Base-by-base conservation (phyloP, 345 rosid genomes). In the Corchorus capsularis region DNA sequence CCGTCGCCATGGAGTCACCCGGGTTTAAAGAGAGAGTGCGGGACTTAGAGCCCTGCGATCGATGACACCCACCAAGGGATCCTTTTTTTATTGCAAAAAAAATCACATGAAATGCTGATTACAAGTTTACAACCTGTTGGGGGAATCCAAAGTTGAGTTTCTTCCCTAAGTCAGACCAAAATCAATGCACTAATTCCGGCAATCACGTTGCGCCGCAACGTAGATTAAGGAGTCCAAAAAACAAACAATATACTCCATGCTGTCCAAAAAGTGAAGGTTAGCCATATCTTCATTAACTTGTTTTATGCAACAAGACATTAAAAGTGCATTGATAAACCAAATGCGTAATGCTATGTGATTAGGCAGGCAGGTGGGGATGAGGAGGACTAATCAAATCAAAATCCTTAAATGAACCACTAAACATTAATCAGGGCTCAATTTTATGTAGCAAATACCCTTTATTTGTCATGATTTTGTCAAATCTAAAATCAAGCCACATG, bases 311-410 rank as follows among this genome's bases (percentile, higher is more conserved):
- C 49, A 46, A 47, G 72, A 68, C 72, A 14, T 47, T n/a, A 0
- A 39, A 3, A 19, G 27, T 66, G 45, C 55, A 46, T 45, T 14
- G 49, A 19, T n/a, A 1, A 43, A 65, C 45, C 20, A 37, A 20
- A 46, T 46, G 54, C 12, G 54, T 13, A 37, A 13, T 67, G 71
- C 45, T 66, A 19, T 45, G 70, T 78, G 75, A 78, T 61, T 54
- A 45, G 77, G 67, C 82, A 66, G n/a, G 63, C 79, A 72, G 41
- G 67, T 50, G 69, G 54, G 37, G 14, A 35, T 14, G 70, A 19
- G 10, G n/a, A 7, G 9, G 16, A 22, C 13, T 16, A 16, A 37
- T 37, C 16, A 1, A 34, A 27, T 27, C 27, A 27, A 56, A 5
- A 77, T 2, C 20, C 3, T 43, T 17, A 59, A 0, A 14, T 37